These are phyloP conservation scores for Jatropha curcas DNA, from an alignment of 345 rosid species.

Conservation along the genomic window DNA sequence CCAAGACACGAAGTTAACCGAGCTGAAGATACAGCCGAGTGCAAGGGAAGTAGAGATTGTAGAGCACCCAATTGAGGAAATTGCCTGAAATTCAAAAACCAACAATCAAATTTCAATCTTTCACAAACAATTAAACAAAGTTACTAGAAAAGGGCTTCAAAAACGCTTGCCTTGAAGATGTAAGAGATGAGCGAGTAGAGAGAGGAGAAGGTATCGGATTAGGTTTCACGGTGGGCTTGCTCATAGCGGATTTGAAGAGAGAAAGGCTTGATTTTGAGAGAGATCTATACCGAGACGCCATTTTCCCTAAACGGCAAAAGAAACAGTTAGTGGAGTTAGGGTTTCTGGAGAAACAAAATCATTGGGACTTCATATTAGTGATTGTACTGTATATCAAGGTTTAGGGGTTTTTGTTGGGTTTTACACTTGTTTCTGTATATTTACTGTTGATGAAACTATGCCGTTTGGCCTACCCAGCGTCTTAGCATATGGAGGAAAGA, in stretches of 20 bases:
- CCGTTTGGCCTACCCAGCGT: not conserved
- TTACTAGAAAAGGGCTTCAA: not conserved
- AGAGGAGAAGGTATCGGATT: conserved; percentile 41
- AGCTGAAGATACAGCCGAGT: conserved; percentile 81
- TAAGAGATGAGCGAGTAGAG: conserved; percentile 41
- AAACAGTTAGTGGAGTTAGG: conserved; percentile 20
- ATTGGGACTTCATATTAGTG: not conserved
- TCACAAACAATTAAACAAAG: not conserved
- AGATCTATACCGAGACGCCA: conserved; percentile 83
- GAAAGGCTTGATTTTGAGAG: conserved; percentile 56
- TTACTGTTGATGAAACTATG: not conserved
- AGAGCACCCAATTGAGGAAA: conserved; percentile 61
- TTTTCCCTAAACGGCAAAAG: conserved; percentile 15
- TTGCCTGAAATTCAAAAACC: conserved; percentile 48
- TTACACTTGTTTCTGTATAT: not conserved
- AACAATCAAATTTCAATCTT: conserved; percentile 1
- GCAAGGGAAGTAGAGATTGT: conserved; percentile 81
- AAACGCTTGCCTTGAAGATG: conserved; percentile 49
- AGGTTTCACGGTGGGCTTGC: conserved; percentile 52
- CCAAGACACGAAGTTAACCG: conserved; percentile 89
- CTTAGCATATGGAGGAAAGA: no score
- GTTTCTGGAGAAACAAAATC: conserved; percentile 15
- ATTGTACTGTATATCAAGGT: not conserved
- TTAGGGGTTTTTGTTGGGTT: conserved; percentile 24
- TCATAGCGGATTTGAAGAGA: conserved; percentile 50